Evolutionary conservation across 2,329 filamentous ascomycete genomes (phyloP).

Genomic region (Nigrospora sphaerica): DNA sequence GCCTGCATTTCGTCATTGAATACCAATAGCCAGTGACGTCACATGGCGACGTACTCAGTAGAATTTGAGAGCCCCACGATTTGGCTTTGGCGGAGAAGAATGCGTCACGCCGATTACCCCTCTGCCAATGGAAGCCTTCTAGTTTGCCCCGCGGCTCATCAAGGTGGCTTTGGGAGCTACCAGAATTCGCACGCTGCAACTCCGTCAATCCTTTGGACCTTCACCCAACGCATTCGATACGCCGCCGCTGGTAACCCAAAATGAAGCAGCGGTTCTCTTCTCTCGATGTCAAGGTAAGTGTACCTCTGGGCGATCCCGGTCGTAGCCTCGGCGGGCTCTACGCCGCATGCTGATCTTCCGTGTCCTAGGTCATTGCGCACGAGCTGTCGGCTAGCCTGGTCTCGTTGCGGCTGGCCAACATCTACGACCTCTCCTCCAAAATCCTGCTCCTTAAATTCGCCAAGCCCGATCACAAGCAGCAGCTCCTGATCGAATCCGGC

Average conservation of each 20-base stretch:
- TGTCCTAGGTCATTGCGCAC: slow-evolving; percentile 74
- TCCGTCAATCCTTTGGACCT: too few species aligned
- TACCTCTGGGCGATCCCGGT: background rate
- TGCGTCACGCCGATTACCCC: too few species aligned
- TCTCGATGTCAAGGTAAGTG: slow-evolving; percentile 45
- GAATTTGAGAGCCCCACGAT: too few species aligned
- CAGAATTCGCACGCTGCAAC: too few species aligned
- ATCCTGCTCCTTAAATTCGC: slow-evolving; percentile 90
- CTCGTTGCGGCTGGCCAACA: slow-evolving; percentile 77
- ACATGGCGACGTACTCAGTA: too few species aligned
- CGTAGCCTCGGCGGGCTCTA: background rate
- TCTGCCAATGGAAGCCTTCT: too few species aligned
- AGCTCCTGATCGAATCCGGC: slow-evolving; percentile 87
- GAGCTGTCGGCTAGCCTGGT: slow-evolving; percentile 76
- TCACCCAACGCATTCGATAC: too few species aligned
- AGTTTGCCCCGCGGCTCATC: too few species aligned
- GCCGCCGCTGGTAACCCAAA: background rate
- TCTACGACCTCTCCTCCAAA: slow-evolving; percentile 92
- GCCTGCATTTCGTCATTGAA: too few species aligned
- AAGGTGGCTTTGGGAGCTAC: too few species aligned
- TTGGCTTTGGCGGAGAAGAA: too few species aligned
- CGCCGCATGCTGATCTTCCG: background rate
- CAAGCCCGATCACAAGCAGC: slow-evolving; percentile 81
- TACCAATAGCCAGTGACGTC: too few species aligned
- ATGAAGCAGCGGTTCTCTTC: slow-evolving; percentile 56